Evolutionary conservation across 495 filamentous ascomycete genomes (phyloP), one percentile per base, ranked within the genome.

Genomic region (Durotheca rogersii): DNA sequence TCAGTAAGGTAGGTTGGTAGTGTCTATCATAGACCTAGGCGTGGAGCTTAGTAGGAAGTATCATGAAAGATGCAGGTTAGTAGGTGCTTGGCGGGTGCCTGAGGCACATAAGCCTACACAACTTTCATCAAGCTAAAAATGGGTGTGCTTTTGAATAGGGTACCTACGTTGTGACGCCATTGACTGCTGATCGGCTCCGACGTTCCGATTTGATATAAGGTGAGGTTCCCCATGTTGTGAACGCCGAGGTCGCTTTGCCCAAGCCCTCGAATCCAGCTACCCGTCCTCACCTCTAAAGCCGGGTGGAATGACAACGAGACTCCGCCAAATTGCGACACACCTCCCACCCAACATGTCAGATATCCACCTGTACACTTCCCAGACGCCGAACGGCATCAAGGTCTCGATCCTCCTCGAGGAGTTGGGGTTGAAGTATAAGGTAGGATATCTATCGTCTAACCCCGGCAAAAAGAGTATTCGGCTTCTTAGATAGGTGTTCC

Each of bases 381-480:
- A 78, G 61, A 88, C 85, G 6, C 85, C 85, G 17, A 89, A 88
- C 64, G 85, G 85, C 47, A 79, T 84, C 66, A 95, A 95, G 65
- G 81, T 92, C 60, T 89, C 87, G 41, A 95, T 95, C 58, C 79
- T 87, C 0, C 73, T 96, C n/a, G 90, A 96, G 69, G 91, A 95
- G 72, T 78, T 95, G 0, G 82, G 82, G 3, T 56, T 89, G 14
- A 76, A 83, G 32, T 92, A 89, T 56, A 76, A 81, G 59, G 72
- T 68, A 19, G 4, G 31, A 23, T 9, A 27, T n/a, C 23, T 27
- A 27, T 9, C 9, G 23, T 27, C 4, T n/a, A n/a, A n/a, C n/a
- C 23, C n/a, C 18, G 9, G 32, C 35, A 6, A 16, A 7, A 5
- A n/a, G 39, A 70, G 27, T 65, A 58, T 3, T 73, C 72, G 39